Conservation (phyloP, 768 basidiomycete genomes). For the Agaricus bisporus region DNA sequence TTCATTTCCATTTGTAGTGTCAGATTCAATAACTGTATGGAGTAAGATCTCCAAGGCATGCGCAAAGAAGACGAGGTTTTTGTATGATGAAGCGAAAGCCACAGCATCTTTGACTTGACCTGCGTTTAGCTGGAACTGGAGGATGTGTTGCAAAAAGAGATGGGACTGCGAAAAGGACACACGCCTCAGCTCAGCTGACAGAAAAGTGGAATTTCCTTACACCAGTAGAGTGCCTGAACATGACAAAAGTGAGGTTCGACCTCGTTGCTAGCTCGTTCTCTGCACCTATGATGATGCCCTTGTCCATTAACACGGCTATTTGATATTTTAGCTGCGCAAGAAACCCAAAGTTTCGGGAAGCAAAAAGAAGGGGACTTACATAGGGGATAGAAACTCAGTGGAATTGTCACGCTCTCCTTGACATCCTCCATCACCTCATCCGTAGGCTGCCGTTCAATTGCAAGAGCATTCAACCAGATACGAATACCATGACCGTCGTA, state of each 20-base stretch:
- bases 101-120: slow-evolving; percentile 71
- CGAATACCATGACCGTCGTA: slow-evolving; percentile 88
- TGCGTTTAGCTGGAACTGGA: slow-evolving; percentile 73
- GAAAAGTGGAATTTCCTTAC: slow-evolving; percentile 37
- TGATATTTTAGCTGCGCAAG: slow-evolving; percentile 8
- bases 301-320: slow-evolving; percentile 95
- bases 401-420: slow-evolving; percentile 90
- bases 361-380: slow-evolving; percentile 44
- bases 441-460: slow-evolving; percentile 62
- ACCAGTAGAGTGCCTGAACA: slow-evolving; percentile 88
- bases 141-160: slow-evolving; percentile 88
- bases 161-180: slow-evolving; percentile 57
- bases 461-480: slow-evolving; percentile 93
- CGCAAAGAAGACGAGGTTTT: slow-evolving; percentile 84
- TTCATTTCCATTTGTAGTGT: slow-evolving; percentile 35
- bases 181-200: background rate
- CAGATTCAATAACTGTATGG: slow-evolving; percentile 88
- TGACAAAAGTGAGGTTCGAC: slow-evolving; percentile 75
- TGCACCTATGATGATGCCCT: slow-evolving; percentile 95
- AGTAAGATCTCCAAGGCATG: slow-evolving; percentile 93
- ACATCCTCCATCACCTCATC: slow-evolving; percentile 44
- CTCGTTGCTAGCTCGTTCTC: slow-evolving; percentile 82
- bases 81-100: slow-evolving; percentile 79
- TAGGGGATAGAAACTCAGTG: slow-evolving; percentile 91
- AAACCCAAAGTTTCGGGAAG: background rate